These are phyloP conservation scores for Buxus sempervirens DNA, from an alignment of 164 flowering plant species.

Conservation along the genomic window DNA sequence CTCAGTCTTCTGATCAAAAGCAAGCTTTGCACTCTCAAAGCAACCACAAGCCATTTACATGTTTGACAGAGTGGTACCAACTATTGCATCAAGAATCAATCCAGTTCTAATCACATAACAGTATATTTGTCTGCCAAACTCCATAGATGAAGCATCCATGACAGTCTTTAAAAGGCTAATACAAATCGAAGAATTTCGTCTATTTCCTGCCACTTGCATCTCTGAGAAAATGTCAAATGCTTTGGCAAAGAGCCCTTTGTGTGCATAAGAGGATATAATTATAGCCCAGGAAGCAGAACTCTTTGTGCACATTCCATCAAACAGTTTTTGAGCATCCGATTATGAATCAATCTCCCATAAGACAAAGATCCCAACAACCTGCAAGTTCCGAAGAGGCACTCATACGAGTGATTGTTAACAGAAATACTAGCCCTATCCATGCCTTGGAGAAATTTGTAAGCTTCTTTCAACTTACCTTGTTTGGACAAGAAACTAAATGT, in stretches of 20 bases:
- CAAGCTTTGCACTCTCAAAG: constrained; percentile 33
- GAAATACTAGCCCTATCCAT: constrained; percentile 35
- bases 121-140: constrained; percentile 45
- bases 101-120: constrained; percentile 35
- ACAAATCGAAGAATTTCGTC: constrained; percentile 20
- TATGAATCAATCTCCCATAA: constrained; percentile 32
- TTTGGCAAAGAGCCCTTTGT: constrained; percentile 24
- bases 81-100: constrained; percentile 13
- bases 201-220: constrained; percentile 24
- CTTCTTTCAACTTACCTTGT: constrained; percentile 45
- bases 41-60: constrained; percentile 49
- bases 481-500: constrained; percentile 43
- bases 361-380: constrained; percentile 21
- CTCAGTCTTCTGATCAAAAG: constrained; percentile 32
- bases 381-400: constrained; percentile 35
- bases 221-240: constrained; percentile 28
- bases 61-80: constrained; percentile 27
- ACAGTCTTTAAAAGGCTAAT: constrained; percentile 26
- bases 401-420: constrained; percentile 27
- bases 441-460: constrained; percentile 33
- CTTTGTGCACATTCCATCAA: constrained; percentile 39
- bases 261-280: constrained; percentile 34
- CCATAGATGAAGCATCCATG: constrained; percentile 14
- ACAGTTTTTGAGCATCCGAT: constrained; percentile 32
- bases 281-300: constrained; percentile 30